Evolutionary conservation across 805 yeast genomes (phyloP), one percentile per base, ranked within the genome.

Genomic region (Isabelozyma gotoi): DNA sequence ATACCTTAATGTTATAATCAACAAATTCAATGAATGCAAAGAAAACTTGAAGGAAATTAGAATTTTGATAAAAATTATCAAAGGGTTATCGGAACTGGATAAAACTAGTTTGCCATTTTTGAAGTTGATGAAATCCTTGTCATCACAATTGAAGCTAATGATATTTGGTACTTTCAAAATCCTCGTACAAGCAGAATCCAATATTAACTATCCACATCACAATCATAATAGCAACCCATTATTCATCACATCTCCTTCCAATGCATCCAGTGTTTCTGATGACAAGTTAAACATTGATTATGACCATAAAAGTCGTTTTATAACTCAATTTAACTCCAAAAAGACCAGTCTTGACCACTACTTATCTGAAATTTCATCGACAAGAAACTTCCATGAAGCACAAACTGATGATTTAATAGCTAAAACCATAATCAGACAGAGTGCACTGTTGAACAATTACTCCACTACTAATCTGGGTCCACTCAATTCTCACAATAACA

Each of bases 51-150:
- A 50, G 33, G 65, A 60, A 27, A 55, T 59, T n/a, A 44, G 47
- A 33, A 48, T 59, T 17, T 46, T 58, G 11, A 56, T 70, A 7
- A 66, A 61, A 41, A 55, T 67, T 6, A 51, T 69, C 12, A 59
- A 57, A 38, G 62, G 64, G 2, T 48, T 70, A 29, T 57, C 69
- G 3, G 64, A 62, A 37, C 52, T 56, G 18, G 51, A 58, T 7
- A 47, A 49, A 2, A 59, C 62, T 11, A 38, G 39, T 10, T 46
- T 35, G 1, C 42, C 49, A 3, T 71, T 66, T 39, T 35, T 47
- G 3, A 41, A 41, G 3, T 14, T 68, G 12, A 64, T 71, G 57
- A 39, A 34, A 20, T 45, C 49, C 34, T 46, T 71, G 33, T 43
- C 60, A 2, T n/a, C 41, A 7, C 53, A 52, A 2, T 51, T 71